Percentiles rank a stretch among this genome's conserved stretches.
Evolutionary conservation across 331 rosid genomes (phyloP).

Genomic region (Cucumis variabilis): DNA sequence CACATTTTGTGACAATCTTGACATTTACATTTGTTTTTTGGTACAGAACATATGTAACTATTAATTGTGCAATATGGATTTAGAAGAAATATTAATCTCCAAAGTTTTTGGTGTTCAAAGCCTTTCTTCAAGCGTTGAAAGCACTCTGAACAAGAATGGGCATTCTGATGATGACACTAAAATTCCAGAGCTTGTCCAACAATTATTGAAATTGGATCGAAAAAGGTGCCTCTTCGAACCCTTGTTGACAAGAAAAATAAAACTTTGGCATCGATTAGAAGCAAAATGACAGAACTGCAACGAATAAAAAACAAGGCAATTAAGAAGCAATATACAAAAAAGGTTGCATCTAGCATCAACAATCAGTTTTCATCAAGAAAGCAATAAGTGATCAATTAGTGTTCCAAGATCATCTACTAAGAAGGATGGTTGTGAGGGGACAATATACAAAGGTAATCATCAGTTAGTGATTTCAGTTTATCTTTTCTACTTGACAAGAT

Average conservation of each 20-base stretch:
- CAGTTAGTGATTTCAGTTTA: too few species aligned
- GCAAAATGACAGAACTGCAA: conserved; percentile 60
- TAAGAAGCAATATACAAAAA: conserved; percentile 85
- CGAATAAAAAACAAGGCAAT: conserved; percentile 58
- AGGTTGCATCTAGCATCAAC: conserved; percentile 57
- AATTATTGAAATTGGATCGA: conserved; percentile 77
- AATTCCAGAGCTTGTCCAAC: conserved; percentile 75
- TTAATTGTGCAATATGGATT: too few species aligned
- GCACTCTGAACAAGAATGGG: conserved; percentile 83
- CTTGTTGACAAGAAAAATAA: conserved; percentile 51
- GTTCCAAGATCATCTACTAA: too few species aligned
- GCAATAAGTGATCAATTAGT: too few species aligned
- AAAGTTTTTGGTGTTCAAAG: conserved; percentile 84
- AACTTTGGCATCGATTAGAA: conserved; percentile 44
- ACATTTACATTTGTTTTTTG: conserved; percentile 32
- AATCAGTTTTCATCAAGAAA: conserved; percentile 64
- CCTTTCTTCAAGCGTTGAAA: conserved; percentile 80
- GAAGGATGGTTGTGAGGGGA: too few species aligned
- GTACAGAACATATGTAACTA: conserved; percentile 44
- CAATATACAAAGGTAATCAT: too few species aligned
- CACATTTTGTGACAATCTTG: conserved; percentile 16
- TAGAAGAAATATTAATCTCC: too few species aligned
- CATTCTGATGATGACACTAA: conserved; percentile 80
- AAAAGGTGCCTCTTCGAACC: conserved; percentile 57
- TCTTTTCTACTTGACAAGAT: too few species aligned